phyloP scores from a whole-genome alignment of 1,284 basidiomycete species.

The Moesziomyces sp. region DNA sequence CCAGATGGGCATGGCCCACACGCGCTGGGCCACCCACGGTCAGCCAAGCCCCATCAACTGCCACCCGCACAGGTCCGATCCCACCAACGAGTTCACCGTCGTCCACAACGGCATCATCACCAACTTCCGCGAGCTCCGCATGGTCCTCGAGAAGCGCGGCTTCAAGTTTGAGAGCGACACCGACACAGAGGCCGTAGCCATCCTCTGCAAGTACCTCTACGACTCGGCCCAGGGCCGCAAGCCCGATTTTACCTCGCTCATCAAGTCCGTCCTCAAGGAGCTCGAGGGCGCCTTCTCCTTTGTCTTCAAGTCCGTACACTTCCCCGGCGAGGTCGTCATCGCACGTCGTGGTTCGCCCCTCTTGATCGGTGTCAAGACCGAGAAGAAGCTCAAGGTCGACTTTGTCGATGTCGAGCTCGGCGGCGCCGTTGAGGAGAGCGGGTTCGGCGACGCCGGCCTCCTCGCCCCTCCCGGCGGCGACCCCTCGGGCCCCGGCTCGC shows the following conservation, averaged over 20 bases:
- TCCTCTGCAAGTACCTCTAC: conserved; percentile 95
- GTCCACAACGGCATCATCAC: conserved; percentile 99
- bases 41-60: conserved; percentile 84
- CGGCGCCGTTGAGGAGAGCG: conserved; percentile 49
- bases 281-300: conserved; percentile 99
- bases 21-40: conserved; percentile 99
- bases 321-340: conserved; percentile 94
- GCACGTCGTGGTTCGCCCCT: conserved; percentile 97
- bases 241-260: conserved; percentile 86
- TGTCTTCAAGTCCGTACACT: conserved; percentile 97
- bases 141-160: conserved; percentile 94
- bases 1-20: conserved; percentile 98
- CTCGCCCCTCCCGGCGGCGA: conserved; percentile 77
- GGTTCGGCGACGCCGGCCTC: conserved; percentile 67
- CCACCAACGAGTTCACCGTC: conserved; percentile 83
- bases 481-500: conserved; percentile 64
- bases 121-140: conserved; percentile 87
- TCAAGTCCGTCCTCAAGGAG: conserved; percentile 97
- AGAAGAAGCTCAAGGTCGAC: conserved; percentile 99
- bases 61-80: conserved; percentile 92
- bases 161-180: conserved; percentile 96
- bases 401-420: conserved; percentile 92
- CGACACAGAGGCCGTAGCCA: conserved; percentile 96
- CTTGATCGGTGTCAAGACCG: conserved; percentile 98
- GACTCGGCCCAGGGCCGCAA: conserved; percentile 91